Evolutionary conservation across 495 filamentous ascomycete species (phyloP).

Genomic region (Penicillium waksmanii): DNA sequence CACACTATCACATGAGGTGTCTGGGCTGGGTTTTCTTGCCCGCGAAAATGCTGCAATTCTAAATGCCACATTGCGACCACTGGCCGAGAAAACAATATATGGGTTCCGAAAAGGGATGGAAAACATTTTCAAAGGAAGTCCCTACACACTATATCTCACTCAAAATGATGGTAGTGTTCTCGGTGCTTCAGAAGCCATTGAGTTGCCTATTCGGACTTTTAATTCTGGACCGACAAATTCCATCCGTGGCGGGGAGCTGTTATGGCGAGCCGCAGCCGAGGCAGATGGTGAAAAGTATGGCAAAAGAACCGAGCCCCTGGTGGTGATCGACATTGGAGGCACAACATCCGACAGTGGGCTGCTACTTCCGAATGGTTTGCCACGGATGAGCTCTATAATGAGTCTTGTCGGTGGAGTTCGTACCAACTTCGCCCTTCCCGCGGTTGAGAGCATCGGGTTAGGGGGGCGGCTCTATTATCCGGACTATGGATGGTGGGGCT

Average conservation of each 20-base stretch:
- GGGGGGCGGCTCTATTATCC: constrained; percentile 58
- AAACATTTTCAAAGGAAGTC: constrained; percentile 27
- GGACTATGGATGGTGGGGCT: constrained; percentile 30
- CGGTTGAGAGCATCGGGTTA: constrained; percentile 56
- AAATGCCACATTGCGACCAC: constrained; percentile 50
- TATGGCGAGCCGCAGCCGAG: constrained; percentile 33
- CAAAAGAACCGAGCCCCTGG: constrained; percentile 18
- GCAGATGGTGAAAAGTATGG: constrained; percentile 27
- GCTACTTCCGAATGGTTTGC: constrained; percentile 48
- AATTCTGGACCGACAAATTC: constrained; percentile 58
- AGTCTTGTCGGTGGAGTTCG: constrained; percentile 49
- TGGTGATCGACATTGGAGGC: constrained; percentile 56
- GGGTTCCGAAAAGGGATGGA: constrained; percentile 47
- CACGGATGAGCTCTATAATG: constrained; percentile 44
- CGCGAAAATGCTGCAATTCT: constrained; percentile 59
- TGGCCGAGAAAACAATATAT: constrained; percentile 48
- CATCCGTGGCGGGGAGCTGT: constrained; percentile 53
- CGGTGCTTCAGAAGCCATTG: constrained; percentile 42
- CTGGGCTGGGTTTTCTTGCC: constrained; percentile 51
- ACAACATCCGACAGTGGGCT: constrained; percentile 55
- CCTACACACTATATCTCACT: constrained; percentile 53
- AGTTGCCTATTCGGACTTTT: constrained; percentile 55
- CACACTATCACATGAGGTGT: constrained; percentile 46
- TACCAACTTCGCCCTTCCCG: constrained; percentile 55
- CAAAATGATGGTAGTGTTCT: constrained; percentile 58